Percentiles rank a stretch among this genome's conserved stretches.
Conservation (phyloP, 192 early-diverging fungal genomes). For the Chytriomyces sp. region DNA sequence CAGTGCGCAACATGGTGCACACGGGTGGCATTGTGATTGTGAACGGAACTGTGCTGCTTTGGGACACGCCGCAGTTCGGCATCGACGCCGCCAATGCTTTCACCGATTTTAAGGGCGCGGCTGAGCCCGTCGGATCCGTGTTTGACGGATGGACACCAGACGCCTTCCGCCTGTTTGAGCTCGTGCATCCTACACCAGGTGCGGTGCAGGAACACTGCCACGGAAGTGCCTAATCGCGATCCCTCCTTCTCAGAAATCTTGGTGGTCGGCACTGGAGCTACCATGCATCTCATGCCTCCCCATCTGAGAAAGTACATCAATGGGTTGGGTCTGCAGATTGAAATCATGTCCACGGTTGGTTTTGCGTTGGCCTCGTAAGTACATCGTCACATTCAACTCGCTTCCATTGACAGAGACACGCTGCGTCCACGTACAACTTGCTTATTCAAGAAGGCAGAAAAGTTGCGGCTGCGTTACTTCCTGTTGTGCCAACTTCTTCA, state of each 20-base stretch:
- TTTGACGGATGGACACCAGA: constrained; percentile 52
- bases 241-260: too few species aligned
- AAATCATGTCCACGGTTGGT: constrained; percentile 46
- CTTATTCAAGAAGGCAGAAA: constrained; percentile 51
- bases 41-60: constrained; percentile 38
- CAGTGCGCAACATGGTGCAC: constrained; percentile 32
- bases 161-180: constrained; percentile 45
- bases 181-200: constrained; percentile 46
- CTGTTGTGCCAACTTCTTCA: constrained; percentile 52
- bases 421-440: constrained; percentile 56
- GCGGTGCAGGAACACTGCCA: neutral
- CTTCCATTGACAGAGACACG: constrained; percentile 41
- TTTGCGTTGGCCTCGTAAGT: neutral
- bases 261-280: constrained; percentile 51
- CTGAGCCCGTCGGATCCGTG: constrained; percentile 24
- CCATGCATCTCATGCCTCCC: constrained; percentile 38
- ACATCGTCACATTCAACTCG: neutral
- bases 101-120: neutral
- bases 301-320: constrained; percentile 43
- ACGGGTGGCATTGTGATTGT: constrained; percentile 40
- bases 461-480: constrained; percentile 48
- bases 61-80: constrained; percentile 58
- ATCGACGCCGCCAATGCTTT: constrained; percentile 13
- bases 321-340: constrained; percentile 53
- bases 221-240: too few species aligned